A percentile compares a stretch with the other conserved stretches of the same genome.
These are phyloP conservation scores for Candida tallmaniae DNA, from an alignment of 805 yeast species.

Conservation along the genomic window DNA sequence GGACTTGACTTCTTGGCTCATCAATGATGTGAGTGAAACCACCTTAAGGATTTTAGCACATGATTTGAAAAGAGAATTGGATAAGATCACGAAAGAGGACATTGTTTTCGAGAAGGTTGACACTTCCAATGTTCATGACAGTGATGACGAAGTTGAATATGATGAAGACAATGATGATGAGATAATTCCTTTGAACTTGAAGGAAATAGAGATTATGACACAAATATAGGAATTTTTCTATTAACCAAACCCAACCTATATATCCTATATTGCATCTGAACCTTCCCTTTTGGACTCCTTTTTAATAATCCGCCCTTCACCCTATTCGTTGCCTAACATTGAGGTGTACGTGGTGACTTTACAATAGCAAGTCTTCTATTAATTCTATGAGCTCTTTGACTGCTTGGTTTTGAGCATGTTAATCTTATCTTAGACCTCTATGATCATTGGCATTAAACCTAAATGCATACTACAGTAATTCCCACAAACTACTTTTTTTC, in stretches of 20 bases:
- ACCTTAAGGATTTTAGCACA: conserved; percentile 61
- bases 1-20: conserved; percentile 73
- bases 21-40: conserved; percentile 56
- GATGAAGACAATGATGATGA: conserved; percentile 21
- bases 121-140: conserved; percentile 6
- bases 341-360: too few relatives aligned
- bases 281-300: too few relatives aligned
- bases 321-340: too few relatives aligned
- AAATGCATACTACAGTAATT: too few relatives aligned
- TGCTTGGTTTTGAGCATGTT: too few relatives aligned
- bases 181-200: conserved; percentile 42
- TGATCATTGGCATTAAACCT: conserved; percentile 2
- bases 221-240: too few relatives aligned
- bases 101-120: conserved; percentile 51
- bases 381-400: too few relatives aligned
- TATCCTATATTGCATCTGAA: background rate
- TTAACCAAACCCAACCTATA: background rate
- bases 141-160: conserved; percentile 10
- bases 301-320: too few relatives aligned
- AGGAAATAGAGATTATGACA: conserved; percentile 36
- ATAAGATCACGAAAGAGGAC: conserved; percentile 35
- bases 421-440: too few relatives aligned
- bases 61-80: conserved; percentile 49
- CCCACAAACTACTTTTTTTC: conserved; percentile 1
- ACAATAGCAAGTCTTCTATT: too few relatives aligned